These are phyloP conservation scores for Perilla frutescens DNA, from an alignment of 257 asterid genomes.

Conservation along the genomic window DNA sequence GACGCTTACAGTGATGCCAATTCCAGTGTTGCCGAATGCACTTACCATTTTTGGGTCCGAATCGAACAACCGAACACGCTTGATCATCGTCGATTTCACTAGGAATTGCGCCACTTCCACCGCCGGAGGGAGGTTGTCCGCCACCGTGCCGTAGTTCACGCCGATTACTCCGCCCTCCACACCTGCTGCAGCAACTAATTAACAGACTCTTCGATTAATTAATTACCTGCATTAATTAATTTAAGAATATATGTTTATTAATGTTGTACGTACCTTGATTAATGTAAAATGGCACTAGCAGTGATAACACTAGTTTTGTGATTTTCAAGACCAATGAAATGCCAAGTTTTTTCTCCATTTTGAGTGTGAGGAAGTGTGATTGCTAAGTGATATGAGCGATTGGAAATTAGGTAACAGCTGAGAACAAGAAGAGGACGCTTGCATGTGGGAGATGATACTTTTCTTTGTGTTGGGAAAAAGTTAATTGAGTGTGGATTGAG, in stretches of 20 bases:
- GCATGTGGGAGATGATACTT: slow-evolving; percentile 53
- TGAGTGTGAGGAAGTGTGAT: slow-evolving; percentile 19
- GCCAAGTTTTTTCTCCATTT: slow-evolving; percentile 32
- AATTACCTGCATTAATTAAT: not conserved
- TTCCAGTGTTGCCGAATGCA: slow-evolving; percentile 67
- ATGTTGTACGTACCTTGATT: slow-evolving; percentile 41
- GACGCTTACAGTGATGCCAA: slow-evolving; percentile 55
- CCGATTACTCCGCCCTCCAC: slow-evolving; percentile 47
- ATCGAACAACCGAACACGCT: slow-evolving; percentile 63
- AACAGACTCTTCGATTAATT: too few species aligned
- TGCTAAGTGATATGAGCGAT: not conserved
- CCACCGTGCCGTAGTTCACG: slow-evolving; percentile 47
- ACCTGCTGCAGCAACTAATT: slow-evolving; percentile 52
- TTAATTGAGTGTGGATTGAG: slow-evolving; percentile 46
- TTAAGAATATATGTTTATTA: too few species aligned
- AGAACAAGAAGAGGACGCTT: slow-evolving; percentile 17
- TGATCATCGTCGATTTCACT: slow-evolving; percentile 56
- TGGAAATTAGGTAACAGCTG: slow-evolving; percentile 21
- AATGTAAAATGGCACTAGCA: slow-evolving; percentile 35
- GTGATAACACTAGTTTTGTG: not conserved
- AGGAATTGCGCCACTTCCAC: slow-evolving; percentile 59
- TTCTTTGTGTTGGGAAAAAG: slow-evolving; percentile 44
- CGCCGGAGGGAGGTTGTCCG: slow-evolving; percentile 65
- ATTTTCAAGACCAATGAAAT: slow-evolving; percentile 5
- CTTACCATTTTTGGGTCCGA: slow-evolving; percentile 54